Evolutionary conservation across 2,329 filamentous ascomycete species (phyloP), one percentile per base, ranked within the genome.

Genomic region (Ascochyta koolunga): DNA sequence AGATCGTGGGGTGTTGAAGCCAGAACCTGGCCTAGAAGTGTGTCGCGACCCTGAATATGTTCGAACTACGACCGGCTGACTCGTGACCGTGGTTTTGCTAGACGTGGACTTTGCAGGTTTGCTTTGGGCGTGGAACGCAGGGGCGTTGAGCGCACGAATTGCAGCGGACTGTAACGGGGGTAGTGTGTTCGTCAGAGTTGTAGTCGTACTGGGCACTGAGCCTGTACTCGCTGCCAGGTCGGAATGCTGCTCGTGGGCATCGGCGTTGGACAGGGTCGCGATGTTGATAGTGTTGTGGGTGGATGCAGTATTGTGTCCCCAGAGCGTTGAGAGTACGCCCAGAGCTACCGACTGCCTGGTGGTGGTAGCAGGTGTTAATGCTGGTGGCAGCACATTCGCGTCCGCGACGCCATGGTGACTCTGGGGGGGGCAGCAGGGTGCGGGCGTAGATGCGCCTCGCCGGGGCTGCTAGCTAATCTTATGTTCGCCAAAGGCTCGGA

Each of bases 31-130:
- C 16, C 69, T 64, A n/a, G 71, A 74, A 18, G 60, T 63, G 57
- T 72, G 67, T 16, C 70, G 65, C 29, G 68, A 69, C 25, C 64
- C 70, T 21, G 74, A 75, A 51, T 78, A 77, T 18, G 76, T 75
- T 48, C 72, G 73, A 44, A 79, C 77, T 21, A 79, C 72, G 39
- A 79, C 77, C 9, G 77, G 77, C 60, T 77, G 76, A 37, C 76
- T 76, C 10, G 74, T 75, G 32, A 76, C 55, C 29, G 76, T 76
- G 36, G 71, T 70, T 38, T 64, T 68, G 60, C 72, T 75, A 16
- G 68, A 74, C 5, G 71, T 66, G 2, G 74, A 76, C 59, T 76
- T 76, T 50, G 69, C 65, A 24, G 68, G 60, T 57, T 73, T 72
- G 46, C 60, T 35, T 48, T 56, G 65, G 24, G 70, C 65, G 45